These are phyloP conservation scores for Naegleria lovaniensis DNA, from an alignment of 208 protist species.

Conservation along the genomic window DNA sequence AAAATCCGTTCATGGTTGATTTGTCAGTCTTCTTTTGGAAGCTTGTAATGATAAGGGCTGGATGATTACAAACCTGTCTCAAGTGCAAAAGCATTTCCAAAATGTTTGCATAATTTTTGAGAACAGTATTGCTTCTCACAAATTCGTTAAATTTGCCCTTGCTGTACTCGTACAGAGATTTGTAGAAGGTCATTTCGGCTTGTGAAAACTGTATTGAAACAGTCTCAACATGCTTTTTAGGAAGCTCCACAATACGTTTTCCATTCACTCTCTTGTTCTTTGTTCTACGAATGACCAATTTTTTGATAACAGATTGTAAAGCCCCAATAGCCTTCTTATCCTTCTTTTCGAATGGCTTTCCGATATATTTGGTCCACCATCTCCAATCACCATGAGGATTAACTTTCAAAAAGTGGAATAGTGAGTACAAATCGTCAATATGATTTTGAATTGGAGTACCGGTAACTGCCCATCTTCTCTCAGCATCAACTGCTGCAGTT, in stretches of 20 bases:
- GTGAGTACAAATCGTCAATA: slow-evolving; percentile 78
- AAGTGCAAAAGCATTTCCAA: slow-evolving; percentile 85
- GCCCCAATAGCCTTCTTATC: background rate
- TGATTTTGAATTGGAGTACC: slow-evolving; percentile 86
- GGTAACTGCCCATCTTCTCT: slow-evolving; percentile 71
- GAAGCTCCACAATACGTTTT: background rate
- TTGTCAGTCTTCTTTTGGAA: slow-evolving; percentile 12
- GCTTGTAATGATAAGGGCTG: slow-evolving; percentile 23
- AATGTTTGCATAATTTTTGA: slow-evolving; percentile 87
- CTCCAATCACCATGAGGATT: slow-evolving; percentile 22
- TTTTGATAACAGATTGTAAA: background rate
- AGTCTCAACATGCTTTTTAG: slow-evolving; percentile 60
- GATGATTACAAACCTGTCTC: slow-evolving; percentile 79
- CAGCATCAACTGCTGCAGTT: background rate
- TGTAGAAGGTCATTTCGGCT: slow-evolving; percentile 69
- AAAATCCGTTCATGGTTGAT: background rate
- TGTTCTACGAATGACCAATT: slow-evolving; percentile 24
- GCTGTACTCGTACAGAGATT: slow-evolving; percentile 65
- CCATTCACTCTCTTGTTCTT: slow-evolving; percentile 32
- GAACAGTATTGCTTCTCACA: slow-evolving; percentile 63
- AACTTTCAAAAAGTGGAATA: slow-evolving; percentile 69
- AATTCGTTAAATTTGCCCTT: slow-evolving; percentile 68
- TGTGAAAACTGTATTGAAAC: slow-evolving; percentile 58
- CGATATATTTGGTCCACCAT: slow-evolving; percentile 22
- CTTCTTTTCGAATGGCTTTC: slow-evolving; percentile 32